Percentiles rank a stretch among this genome's conserved stretches.
phyloP scores from a whole-genome alignment of 345 rosid species.

The Psidium friedrichsthalianum region DNA sequence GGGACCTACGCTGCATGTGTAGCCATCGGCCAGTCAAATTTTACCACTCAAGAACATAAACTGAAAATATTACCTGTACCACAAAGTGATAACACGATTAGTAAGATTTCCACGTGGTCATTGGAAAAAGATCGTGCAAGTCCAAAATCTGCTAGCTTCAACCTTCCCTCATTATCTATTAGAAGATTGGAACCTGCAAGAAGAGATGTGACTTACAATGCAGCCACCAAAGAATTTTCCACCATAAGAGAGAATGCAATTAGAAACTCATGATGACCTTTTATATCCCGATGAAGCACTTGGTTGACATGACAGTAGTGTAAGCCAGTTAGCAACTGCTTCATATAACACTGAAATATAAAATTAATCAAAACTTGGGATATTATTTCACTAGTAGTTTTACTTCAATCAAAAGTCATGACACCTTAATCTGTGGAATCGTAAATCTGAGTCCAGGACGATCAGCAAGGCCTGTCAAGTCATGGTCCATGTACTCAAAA shows the following conservation, averaged over 20 bases:
- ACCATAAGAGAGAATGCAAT: not conserved
- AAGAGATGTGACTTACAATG: not conserved
- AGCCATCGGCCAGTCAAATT: not conserved
- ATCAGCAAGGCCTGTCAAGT: conserved; percentile 90
- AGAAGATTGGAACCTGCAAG: conserved; percentile 88
- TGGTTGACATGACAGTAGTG: conserved; percentile 93
- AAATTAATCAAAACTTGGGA: not conserved
- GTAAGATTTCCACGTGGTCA: conserved; percentile 73
- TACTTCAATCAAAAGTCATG: not conserved
- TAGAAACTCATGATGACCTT: conserved; percentile 33
- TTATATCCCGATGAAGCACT: conserved; percentile 95
- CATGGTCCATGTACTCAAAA: conserved; percentile 98
- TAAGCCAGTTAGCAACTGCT: conserved; percentile 89
- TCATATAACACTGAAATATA: conserved; percentile 77
- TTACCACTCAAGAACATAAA: not conserved
- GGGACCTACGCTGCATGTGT: not conserved
- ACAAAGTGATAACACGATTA: conserved; percentile 83
- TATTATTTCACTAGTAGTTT: not conserved
- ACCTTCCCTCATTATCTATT: conserved; percentile 82
- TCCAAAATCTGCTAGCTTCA: conserved; percentile 96
- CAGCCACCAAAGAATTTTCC: not conserved
- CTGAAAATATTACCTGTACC: conserved; percentile 64
- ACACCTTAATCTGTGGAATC: conserved; percentile 89
- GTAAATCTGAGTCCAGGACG: conserved; percentile 93
- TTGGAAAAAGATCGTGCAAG: conserved; percentile 76